Percentiles rank a stretch among this genome's conserved stretches.
phyloP scores from a whole-genome alignment of 1,284 basidiomycete genomes.

The Amylostereum chailletii region DNA sequence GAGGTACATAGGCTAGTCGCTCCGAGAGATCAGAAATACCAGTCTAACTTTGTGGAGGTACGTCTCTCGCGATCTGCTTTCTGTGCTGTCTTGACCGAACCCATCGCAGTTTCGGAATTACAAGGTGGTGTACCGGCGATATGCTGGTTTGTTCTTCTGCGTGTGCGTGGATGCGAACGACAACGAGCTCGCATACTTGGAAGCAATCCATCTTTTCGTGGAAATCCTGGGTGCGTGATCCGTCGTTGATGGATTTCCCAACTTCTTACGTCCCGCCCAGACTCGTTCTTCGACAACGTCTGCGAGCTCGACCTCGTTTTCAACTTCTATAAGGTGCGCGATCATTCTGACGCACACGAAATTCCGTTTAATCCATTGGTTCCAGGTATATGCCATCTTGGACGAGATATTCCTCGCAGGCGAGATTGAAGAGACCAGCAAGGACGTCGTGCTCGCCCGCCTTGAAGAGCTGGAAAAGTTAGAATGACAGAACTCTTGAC shows the following conservation, averaged over 20 bases:
- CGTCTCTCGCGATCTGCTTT: constrained; percentile 13
- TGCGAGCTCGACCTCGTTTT: constrained; percentile 97
- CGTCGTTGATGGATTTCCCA: neutral
- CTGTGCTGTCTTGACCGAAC: neutral
- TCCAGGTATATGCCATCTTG: constrained; percentile 89
- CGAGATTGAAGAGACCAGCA: constrained; percentile 96
- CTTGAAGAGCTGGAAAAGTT: constrained; percentile 88
- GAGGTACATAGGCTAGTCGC: constrained; percentile 95
- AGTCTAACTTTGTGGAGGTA: constrained; percentile 98
- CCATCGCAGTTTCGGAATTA: constrained; percentile 79
- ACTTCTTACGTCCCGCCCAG: constrained; percentile 29
- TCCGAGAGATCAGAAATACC: constrained; percentile 97
- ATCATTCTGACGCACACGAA: neutral
- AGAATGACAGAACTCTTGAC: constrained; percentile 35
- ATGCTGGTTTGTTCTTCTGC: constrained; percentile 97
- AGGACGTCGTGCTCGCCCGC: constrained; percentile 86
- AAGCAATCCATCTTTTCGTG: constrained; percentile 97
- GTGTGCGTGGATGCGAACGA: constrained; percentile 97
- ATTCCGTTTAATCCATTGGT: neutral
- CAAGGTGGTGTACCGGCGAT: constrained; percentile 92
- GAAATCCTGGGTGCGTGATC: constrained; percentile 81
- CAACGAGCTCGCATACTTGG: constrained; percentile 94
- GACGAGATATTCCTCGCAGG: constrained; percentile 99
- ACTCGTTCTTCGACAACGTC: constrained; percentile 97
- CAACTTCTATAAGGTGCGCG: constrained; percentile 90